These are phyloP conservation scores for Lactifluus rugatus DNA, from an alignment of 768 basidiomycete species.

Conservation along the genomic window DNA sequence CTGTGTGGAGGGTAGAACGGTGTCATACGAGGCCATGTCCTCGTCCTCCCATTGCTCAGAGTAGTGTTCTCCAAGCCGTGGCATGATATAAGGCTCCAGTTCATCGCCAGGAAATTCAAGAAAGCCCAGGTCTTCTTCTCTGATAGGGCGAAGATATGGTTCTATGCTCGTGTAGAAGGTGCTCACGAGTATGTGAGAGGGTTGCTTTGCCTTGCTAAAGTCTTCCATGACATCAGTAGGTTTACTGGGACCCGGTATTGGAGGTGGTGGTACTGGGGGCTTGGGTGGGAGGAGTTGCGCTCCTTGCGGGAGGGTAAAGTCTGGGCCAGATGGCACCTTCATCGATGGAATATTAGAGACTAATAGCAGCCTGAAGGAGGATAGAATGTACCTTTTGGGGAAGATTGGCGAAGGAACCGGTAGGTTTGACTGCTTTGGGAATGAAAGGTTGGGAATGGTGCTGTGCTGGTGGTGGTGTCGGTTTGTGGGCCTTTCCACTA, in stretches of 20 bases:
- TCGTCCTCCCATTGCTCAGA: slow-evolving; percentile 90
- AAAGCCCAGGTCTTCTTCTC: slow-evolving; percentile 94
- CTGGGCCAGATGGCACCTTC: slow-evolving; percentile 36
- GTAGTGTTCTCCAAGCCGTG: slow-evolving; percentile 82
- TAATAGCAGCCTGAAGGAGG: not conserved
- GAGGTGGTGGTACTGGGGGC: slow-evolving; percentile 52
- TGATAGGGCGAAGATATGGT: slow-evolving; percentile 78
- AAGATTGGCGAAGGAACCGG: slow-evolving; percentile 31
- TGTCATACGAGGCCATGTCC: slow-evolving; percentile 49
- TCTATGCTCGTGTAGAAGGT: slow-evolving; percentile 88
- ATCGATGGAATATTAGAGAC: slow-evolving; percentile 2
- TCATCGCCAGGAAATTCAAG: slow-evolving; percentile 88
- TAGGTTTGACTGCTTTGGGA: slow-evolving; percentile 49
- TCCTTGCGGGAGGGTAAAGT: slow-evolving; percentile 49
- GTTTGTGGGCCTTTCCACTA: slow-evolving; percentile 44
- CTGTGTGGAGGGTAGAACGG: slow-evolving; percentile 33
- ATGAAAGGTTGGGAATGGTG: slow-evolving; percentile 30
- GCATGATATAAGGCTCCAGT: slow-evolving; percentile 76
- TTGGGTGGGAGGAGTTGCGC: slow-evolving; percentile 46
- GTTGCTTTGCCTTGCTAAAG: slow-evolving; percentile 76
- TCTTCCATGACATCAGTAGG: slow-evolving; percentile 80
- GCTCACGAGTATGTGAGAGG: slow-evolving; percentile 53
- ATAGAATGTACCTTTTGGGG: slow-evolving; percentile 40
- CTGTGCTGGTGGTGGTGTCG: slow-evolving; percentile 31
- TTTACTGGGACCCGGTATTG: slow-evolving; percentile 73